Base-by-base conservation (phyloP, 1,284 basidiomycete genomes). In the Cutaneotrichosporon sp. region DNA sequence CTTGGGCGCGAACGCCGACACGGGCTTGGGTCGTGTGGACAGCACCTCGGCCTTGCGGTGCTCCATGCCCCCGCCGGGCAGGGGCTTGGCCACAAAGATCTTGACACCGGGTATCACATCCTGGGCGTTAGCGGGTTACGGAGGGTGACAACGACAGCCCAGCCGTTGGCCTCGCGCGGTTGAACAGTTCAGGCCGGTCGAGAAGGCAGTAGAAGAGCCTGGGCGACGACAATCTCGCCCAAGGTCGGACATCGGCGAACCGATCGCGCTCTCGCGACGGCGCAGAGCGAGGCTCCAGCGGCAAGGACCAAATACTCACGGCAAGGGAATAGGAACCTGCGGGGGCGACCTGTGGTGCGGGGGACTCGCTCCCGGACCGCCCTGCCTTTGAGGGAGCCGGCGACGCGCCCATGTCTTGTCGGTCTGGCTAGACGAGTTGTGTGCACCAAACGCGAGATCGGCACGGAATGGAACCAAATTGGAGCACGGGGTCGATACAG, bases 41-140 rank as follows among this genome's bases (percentile, higher is more conserved):
- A 97, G 84, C 65, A 97, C 89, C 81, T 97, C 94, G 18, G 93
- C 95, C 61, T 92, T 87, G 59, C 94, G 89, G 73, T 95, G 90
- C 80, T 95, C 92, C 49, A 83, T 82, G 70, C 87, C 83, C 25
- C 89, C 90, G 69, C 88, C 87, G 42, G 87, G 80, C 36, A 86
- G 85, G 60, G 89, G 88, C 69, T 94, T 89, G 58, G 86, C 85
- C 67, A 95, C 91, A 81, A 89, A 93, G 75, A 97, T 86, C 82
- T 95, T 95, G 82, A 93, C 95, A 62, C 94, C 94, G 68, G 93
- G 89, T 62, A 87, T 85, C 67, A 97, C 87, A 45, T 87, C 88
- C 92, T 95, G 62, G 18, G 22, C 24, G 67, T 68, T 18, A 67
- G 65, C 63, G 31, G 20, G n/a, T n/a, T n/a, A n/a, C n/a, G n/a